Conservation (phyloP, 176 grass and related monocot species). For the Oryza longistaminata region DNA sequence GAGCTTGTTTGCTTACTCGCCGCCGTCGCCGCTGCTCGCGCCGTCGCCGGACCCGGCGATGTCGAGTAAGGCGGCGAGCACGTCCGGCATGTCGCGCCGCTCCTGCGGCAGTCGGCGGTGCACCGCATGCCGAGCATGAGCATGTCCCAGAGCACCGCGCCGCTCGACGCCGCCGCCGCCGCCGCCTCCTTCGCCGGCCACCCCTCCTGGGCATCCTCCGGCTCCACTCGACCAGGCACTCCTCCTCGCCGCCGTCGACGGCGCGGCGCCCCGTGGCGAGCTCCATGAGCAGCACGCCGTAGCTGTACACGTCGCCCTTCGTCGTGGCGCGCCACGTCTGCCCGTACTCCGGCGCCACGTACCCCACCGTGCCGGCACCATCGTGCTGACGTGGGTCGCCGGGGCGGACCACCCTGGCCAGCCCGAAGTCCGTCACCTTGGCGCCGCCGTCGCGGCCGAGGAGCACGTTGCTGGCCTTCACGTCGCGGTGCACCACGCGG, state of each 20-base stretch:
- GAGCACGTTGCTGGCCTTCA: conserved; percentile 95
- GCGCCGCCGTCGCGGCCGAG: conserved; percentile 49
- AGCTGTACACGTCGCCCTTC: conserved; percentile 91
- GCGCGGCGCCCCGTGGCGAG: conserved; percentile 64
- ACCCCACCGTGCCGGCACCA: conserved; percentile 97
- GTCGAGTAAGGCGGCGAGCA: conserved; percentile 42
- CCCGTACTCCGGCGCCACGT: conserved; percentile 84
- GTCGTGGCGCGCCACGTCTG: conserved; percentile 93
- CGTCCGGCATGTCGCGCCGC: conserved; percentile 59
- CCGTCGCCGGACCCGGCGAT: conserved; percentile 1
- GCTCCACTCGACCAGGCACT: conserved; percentile 76
- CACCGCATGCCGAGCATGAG: conserved; percentile 63
- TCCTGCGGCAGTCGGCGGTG: conserved; percentile 61
- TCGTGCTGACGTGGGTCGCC: conserved; percentile 90
- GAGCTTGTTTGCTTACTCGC: background rate
- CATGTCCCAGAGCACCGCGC: conserved; percentile 39
- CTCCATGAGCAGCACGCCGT: conserved; percentile 86
- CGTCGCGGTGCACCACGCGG: conserved; percentile 93
- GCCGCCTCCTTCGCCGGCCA: background rate
- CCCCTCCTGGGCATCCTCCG: conserved; percentile 47
- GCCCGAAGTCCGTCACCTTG: conserved; percentile 91
- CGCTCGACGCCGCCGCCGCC: too few relatives aligned
- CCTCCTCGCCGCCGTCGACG: conserved; percentile 74
- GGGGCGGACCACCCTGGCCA: conserved; percentile 63
- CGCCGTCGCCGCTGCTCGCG: background rate